These are phyloP conservation scores for Septoria petroselini DNA, from an alignment of 2,329 filamentous ascomycete species.

Conservation along the genomic window DNA sequence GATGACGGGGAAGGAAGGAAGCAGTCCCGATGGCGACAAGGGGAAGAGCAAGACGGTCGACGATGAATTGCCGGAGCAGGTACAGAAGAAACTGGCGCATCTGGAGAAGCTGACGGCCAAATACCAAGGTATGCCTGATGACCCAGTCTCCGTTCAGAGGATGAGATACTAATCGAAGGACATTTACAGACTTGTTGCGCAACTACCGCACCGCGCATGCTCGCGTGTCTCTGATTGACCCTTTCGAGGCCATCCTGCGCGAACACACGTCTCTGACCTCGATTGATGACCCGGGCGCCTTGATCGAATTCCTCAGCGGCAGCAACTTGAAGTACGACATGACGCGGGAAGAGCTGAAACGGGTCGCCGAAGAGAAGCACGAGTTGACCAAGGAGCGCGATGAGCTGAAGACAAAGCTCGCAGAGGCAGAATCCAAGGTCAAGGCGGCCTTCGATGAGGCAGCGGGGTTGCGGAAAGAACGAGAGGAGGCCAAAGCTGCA, in stretches of 20 bases:
- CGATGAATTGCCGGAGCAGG: constrained; percentile 66
- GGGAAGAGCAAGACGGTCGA: constrained; percentile 31
- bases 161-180: no score
- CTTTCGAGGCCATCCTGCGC: constrained; percentile 84
- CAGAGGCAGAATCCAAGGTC: constrained; percentile 64
- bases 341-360: constrained; percentile 89
- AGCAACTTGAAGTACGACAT: constrained; percentile 83
- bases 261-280: constrained; percentile 90
- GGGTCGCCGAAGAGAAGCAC: constrained; percentile 59
- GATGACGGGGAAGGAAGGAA: constrained; percentile 33
- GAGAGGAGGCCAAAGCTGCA: constrained; percentile 21
- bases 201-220: constrained; percentile 91
- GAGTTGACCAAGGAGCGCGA: constrained; percentile 62
- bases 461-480: constrained; percentile 49
- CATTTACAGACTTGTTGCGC: constrained; percentile 70
- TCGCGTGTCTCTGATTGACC: constrained; percentile 80
- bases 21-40: constrained; percentile 29
- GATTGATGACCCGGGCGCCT: constrained; percentile 76
- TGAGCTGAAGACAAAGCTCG: constrained; percentile 70
- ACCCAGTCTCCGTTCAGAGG: no score
- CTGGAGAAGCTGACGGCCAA: constrained; percentile 86
- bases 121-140: constrained; percentile 73
- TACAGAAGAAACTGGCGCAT: constrained; percentile 72
- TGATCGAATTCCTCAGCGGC: constrained; percentile 88
- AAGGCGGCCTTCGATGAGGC: constrained; percentile 64